Percentiles rank a stretch among this genome's conserved stretches.
phyloP scores from a whole-genome alignment of 2,329 filamentous ascomycete genomes.

The Grosmannia huntii region DNA sequence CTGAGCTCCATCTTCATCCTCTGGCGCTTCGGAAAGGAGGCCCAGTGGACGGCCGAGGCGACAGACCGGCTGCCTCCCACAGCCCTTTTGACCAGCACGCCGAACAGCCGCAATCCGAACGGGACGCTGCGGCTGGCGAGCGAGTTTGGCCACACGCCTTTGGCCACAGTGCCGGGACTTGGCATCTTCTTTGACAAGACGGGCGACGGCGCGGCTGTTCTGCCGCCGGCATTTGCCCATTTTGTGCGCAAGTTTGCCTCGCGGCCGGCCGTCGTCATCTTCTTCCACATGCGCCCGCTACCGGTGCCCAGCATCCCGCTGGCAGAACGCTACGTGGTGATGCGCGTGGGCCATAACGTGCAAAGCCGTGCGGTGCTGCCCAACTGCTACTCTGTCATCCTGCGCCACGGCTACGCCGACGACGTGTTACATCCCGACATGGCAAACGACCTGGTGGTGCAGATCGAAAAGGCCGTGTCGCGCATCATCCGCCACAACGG shows the following conservation, averaged over 20 bases:
- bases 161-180: conserved; percentile 39
- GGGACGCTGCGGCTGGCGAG: conserved; percentile 5
- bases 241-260: conserved; percentile 60
- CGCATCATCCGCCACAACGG: conserved; percentile 12
- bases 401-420: conserved; percentile 63
- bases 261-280: conserved; percentile 54
- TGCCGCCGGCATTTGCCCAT: conserved; percentile 55
- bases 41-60: conserved; percentile 60
- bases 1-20: conserved; percentile 55
- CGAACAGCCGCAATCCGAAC: conserved; percentile 6
- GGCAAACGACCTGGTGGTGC: conserved; percentile 39
- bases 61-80: conserved; percentile 43
- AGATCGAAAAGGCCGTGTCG: conserved; percentile 43
- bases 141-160: conserved; percentile 27
- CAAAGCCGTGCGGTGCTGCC: conserved; percentile 25
- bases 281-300: conserved; percentile 59
- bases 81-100: conserved; percentile 19
- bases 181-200: conserved; percentile 73
- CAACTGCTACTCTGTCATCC: conserved; percentile 54
- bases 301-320: conserved; percentile 41
- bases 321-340: conserved; percentile 33
- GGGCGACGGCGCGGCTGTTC: conserved; percentile 35
- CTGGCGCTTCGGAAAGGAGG: conserved; percentile 69
- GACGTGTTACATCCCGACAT: conserved; percentile 55
- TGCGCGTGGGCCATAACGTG: conserved; percentile 17